Percentiles rank a stretch among this genome's conserved stretches.
These are phyloP conservation scores for Hypoxylon fragiforme DNA, from an alignment of 495 filamentous ascomycete genomes.

Conservation along the genomic window DNA sequence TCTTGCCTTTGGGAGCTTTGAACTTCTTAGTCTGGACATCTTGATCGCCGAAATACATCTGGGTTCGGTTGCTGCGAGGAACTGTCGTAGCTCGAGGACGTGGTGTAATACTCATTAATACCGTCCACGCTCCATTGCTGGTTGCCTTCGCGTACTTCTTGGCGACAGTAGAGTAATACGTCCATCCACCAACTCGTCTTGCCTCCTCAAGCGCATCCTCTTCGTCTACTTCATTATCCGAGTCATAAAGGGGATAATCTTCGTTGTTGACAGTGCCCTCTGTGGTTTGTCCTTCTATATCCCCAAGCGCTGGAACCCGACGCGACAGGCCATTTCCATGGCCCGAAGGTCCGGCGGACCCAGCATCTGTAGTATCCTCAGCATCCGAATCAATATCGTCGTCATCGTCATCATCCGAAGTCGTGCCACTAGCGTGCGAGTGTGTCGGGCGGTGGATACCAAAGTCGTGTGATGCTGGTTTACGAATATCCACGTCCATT, in stretches of 20 bases:
- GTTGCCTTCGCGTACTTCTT: conserved; percentile 37
- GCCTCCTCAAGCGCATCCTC: conserved; percentile 72
- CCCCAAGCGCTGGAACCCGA: conserved; percentile 41
- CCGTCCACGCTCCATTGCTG: conserved; percentile 44
- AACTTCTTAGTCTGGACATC: conserved; percentile 67
- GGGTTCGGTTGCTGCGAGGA: conserved; percentile 52
- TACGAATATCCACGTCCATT: conserved; percentile 97
- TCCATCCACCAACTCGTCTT: conserved; percentile 68
- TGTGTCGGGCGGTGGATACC: conserved; percentile 81
- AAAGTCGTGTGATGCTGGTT: conserved; percentile 80
- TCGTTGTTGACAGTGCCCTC: conserved; percentile 56
- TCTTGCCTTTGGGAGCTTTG: conserved; percentile 87
- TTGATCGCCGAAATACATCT: conserved; percentile 51
- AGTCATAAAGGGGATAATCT: conserved; percentile 89
- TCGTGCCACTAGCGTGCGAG: conserved; percentile 73
- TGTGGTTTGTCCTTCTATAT: conserved; percentile 53
- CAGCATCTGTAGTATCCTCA: conserved; percentile 40
- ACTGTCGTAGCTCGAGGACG: conserved; percentile 63
- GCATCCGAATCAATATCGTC: conserved; percentile 63
- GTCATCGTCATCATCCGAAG: conserved; percentile 70
- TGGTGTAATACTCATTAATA: conserved; percentile 58
- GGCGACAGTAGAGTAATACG: conserved; percentile 62
- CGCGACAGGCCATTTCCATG: conserved; percentile 41
- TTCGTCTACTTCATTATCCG: conserved; percentile 77
- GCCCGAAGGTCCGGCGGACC: conserved; percentile 15